These are phyloP conservation scores for Avena insularis DNA, from an alignment of 176 grass and related monocot genomes.

Conservation along the genomic window DNA sequence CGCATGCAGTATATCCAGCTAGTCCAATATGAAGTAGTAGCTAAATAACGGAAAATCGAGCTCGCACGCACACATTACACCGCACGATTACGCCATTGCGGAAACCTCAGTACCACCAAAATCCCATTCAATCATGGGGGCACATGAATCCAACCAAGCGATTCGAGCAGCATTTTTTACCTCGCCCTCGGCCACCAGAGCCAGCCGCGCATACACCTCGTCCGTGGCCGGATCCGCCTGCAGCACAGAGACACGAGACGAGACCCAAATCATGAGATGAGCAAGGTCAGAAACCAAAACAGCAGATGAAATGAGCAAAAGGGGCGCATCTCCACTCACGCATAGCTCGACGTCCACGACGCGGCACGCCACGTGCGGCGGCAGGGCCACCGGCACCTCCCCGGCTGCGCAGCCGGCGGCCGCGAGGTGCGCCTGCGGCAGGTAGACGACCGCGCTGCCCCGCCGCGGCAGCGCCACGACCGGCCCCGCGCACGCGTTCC, in stretches of 20 bases:
- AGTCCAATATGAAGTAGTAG: constrained; percentile 7
- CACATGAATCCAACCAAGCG: constrained; percentile 1
- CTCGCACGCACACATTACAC: not conserved
- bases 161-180: constrained; percentile 41
- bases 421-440: constrained; percentile 93
- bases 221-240: constrained; percentile 95
- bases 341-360: constrained; percentile 88
- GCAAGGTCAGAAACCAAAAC: not conserved
- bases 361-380: constrained; percentile 87
- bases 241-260: constrained; percentile 22
- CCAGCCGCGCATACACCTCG: constrained; percentile 89
- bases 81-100: not conserved
- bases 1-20: not conserved
- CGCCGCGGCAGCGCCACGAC: constrained; percentile 78
- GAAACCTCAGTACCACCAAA: constrained; percentile 2
- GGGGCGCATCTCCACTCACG: constrained; percentile 48
- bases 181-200: constrained; percentile 75
- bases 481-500: constrained; percentile 95
- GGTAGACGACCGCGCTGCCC: constrained; percentile 87
- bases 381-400: constrained; percentile 50
- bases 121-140: not conserved
- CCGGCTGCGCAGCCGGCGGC: constrained; percentile 48
- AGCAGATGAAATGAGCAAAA: not conserved
- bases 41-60: constrained; percentile 8
- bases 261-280: not conserved